phyloP scores from a whole-genome alignment of 768 basidiomycete species.

The Nidula microcarpa region DNA sequence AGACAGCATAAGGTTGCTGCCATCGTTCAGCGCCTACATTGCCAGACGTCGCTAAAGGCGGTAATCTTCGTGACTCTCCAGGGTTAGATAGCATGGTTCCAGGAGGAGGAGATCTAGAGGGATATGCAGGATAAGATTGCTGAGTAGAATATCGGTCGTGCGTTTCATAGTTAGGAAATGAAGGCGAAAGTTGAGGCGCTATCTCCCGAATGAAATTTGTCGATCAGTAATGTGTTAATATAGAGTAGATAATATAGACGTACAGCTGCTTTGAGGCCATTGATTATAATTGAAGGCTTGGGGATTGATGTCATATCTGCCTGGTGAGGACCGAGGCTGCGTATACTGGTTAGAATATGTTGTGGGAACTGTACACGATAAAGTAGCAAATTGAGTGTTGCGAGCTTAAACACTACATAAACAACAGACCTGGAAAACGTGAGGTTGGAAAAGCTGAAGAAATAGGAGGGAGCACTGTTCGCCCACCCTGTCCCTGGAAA shows the following conservation, averaged over 20 bases:
- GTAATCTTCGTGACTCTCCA: constrained; percentile 54
- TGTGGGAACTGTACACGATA: constrained; percentile 54
- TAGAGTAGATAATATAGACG: constrained; percentile 17
- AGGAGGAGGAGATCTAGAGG: constrained; percentile 45
- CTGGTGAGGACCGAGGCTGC: constrained; percentile 63
- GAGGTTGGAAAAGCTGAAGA: constrained; percentile 83
- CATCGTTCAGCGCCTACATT: constrained; percentile 47
- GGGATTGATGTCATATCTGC: constrained; percentile 54
- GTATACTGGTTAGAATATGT: constrained; percentile 56
- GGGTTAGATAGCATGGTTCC: constrained; percentile 43
- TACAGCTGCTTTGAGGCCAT: constrained; percentile 35
- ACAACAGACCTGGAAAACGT: constrained; percentile 86
- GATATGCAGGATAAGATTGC: constrained; percentile 42
- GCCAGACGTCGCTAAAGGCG: constrained; percentile 47
- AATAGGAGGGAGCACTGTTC: constrained; percentile 84
- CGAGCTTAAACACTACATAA: constrained; percentile 44
- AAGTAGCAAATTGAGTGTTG: constrained; percentile 58
- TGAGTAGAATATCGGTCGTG: constrained; percentile 54
- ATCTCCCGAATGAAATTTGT: constrained; percentile 30
- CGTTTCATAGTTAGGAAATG: constrained; percentile 51
- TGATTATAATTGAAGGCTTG: constrained; percentile 47
- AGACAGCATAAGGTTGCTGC: constrained; percentile 30
- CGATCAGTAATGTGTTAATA: constrained; percentile 18
- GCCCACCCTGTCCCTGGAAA: constrained; percentile 86
- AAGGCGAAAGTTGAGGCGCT: constrained; percentile 45